Percentiles rank a stretch among this genome's conserved stretches.
Conservation (phyloP, 2,329 filamentous ascomycete genomes). For the Malbranchea zuffiana region DNA sequence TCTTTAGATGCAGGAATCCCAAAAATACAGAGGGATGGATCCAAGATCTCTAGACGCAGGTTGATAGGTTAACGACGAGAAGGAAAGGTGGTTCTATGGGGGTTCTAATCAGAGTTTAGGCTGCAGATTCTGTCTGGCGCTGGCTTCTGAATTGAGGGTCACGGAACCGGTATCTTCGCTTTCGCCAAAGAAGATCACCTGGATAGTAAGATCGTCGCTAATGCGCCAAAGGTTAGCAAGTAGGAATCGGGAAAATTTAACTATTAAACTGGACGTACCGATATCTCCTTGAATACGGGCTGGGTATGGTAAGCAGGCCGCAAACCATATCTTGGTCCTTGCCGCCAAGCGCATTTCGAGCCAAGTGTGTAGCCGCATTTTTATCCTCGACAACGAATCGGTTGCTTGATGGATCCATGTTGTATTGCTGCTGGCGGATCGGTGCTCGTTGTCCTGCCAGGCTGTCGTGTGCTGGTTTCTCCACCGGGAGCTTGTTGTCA, state of each 20-base stretch:
- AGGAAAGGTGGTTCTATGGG: too few species aligned
- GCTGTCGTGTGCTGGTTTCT: slow-evolving; percentile 43
- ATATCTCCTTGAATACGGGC: slow-evolving; percentile 83
- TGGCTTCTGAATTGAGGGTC: slow-evolving; percentile 76
- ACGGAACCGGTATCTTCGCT: slow-evolving; percentile 65
- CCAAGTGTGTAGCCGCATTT: slow-evolving; percentile 90
- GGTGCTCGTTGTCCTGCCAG: slow-evolving; percentile 64
- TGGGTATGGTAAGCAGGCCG: slow-evolving; percentile 78
- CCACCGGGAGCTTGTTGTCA: slow-evolving; percentile 58
- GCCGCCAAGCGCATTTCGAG: slow-evolving; percentile 87
- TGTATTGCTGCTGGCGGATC: slow-evolving; percentile 85
- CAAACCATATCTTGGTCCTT: slow-evolving; percentile 90
- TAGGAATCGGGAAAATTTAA: neutral
- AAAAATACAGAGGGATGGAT: too few species aligned
- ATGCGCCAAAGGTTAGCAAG: slow-evolving; percentile 20
- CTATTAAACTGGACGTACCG: slow-evolving; percentile 47
- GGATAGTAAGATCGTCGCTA: slow-evolving; percentile 89
- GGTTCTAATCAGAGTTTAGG: slow-evolving; percentile 42
- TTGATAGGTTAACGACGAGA: too few species aligned
- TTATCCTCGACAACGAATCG: slow-evolving; percentile 92
- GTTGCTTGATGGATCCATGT: slow-evolving; percentile 55
- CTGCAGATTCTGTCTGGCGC: slow-evolving; percentile 44
- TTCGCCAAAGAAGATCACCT: slow-evolving; percentile 97
- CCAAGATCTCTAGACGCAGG: too few species aligned
- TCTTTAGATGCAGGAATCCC: too few species aligned